phyloP scores from a whole-genome alignment of 2,329 filamentous ascomycete species.

The Ophiostoma piceae region DNA sequence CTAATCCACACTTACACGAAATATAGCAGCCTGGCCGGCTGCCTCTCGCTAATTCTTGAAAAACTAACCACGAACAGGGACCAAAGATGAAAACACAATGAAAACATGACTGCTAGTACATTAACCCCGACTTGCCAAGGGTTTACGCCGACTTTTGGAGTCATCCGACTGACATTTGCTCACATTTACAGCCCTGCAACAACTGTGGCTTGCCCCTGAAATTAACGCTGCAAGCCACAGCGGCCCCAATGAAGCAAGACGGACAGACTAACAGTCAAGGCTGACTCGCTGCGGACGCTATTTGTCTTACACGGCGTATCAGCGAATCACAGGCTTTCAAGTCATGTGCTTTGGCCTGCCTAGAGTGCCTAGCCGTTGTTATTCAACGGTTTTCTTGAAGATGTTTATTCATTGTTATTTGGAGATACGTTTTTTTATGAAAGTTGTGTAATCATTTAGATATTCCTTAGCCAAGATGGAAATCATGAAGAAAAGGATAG shows the following conservation, averaged over 20 bases:
- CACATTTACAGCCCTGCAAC: neutral
- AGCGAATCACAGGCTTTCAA: neutral
- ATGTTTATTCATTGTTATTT: too few relatives aligned
- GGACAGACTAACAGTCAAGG: neutral
- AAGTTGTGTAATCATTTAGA: too few relatives aligned
- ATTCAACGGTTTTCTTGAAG: neutral
- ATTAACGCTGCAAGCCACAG: neutral
- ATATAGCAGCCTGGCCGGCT: neutral
- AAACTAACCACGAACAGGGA: neutral
- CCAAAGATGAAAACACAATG: neutral
- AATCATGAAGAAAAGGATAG: too few relatives aligned
- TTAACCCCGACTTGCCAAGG: neutral
- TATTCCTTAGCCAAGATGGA: too few relatives aligned
- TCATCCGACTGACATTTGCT: neutral
- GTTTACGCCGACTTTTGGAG: neutral
- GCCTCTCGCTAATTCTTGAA: slow-evolving; percentile 3
- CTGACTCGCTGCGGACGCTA: neutral
- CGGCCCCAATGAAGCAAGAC: neutral
- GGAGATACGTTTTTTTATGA: too few relatives aligned
- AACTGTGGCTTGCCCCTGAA: neutral
- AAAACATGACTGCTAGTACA: neutral
- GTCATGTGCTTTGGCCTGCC: neutral
- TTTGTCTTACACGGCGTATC: neutral
- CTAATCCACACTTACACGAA: neutral
- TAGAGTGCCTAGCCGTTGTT: neutral